These are phyloP conservation scores for Trametes punicea DNA, from an alignment of 768 basidiomycete genomes.

Conservation along the genomic window DNA sequence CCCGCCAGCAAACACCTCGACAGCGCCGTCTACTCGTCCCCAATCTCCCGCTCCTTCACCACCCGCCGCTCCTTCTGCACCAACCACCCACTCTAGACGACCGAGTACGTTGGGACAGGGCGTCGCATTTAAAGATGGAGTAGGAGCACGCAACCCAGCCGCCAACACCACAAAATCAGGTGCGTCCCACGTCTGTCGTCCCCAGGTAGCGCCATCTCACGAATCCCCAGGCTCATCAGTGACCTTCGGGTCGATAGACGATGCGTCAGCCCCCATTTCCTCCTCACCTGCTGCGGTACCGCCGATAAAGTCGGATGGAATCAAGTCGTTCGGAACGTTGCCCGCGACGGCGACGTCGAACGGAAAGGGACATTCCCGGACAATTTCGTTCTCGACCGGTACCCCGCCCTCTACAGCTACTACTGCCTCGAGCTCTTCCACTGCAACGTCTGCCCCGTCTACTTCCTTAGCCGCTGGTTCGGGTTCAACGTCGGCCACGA, in stretches of 20 bases:
- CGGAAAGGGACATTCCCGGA: conserved; percentile 43
- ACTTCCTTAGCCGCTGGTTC: conserved; percentile 26
- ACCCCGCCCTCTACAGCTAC: conserved; percentile 24
- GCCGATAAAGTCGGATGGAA: conserved; percentile 62
- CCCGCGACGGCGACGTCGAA: conserved; percentile 53
- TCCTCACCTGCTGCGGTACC: conserved; percentile 74
- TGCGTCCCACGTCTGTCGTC: conserved; percentile 29
- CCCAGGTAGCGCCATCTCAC: neutral
- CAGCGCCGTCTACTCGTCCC: conserved; percentile 62
- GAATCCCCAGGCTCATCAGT: conserved; percentile 54
- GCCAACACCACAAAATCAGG: conserved; percentile 66
- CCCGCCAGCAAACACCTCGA: conserved; percentile 65
- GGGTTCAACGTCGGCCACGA: conserved; percentile 32
- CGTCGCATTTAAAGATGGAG: conserved; percentile 75
- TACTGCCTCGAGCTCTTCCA: conserved; percentile 30
- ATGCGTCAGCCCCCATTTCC: conserved; percentile 70
- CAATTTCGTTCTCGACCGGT: conserved; percentile 37
- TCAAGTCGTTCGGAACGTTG: conserved; percentile 82
- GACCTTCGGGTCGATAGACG: conserved; percentile 90
- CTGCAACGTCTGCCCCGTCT: conserved; percentile 31
- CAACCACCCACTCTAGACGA: conserved; percentile 65
- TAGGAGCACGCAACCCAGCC: conserved; percentile 61
- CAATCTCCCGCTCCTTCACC: conserved; percentile 67
- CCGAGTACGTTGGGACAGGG: conserved; percentile 71
- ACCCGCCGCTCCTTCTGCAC: conserved; percentile 29